These are phyloP conservation scores for Acanthamoeba lenticulata DNA, from an alignment of 208 protist genomes.

Conservation along the genomic window DNA sequence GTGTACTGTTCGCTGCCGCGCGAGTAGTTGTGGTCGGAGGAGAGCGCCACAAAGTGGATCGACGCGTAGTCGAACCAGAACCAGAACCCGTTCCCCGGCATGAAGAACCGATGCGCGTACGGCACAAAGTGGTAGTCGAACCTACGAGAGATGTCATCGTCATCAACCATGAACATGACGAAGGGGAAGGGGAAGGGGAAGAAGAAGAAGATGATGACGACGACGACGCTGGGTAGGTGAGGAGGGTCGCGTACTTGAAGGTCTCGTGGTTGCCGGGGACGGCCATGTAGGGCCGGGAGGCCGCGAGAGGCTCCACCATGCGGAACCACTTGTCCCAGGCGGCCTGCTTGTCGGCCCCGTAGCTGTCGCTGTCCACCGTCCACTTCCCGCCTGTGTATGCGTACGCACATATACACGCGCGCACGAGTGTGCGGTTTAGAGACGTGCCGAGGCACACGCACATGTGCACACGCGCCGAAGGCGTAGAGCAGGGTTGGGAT, in stretches of 20 bases:
- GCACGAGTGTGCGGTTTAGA: neutral
- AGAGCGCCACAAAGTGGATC: neutral
- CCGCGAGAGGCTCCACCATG: conserved; percentile 3
- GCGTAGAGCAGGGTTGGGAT: too few relatives aligned
- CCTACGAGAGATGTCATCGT: neutral
- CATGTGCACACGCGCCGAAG: too few relatives aligned
- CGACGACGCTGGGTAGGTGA: too few relatives aligned
- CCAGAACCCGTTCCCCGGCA: neutral
- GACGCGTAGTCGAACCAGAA: conserved; percentile 27
- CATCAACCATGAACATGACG: neutral
- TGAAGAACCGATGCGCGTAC: conserved; percentile 48
- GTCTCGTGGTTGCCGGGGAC: conserved; percentile 13
- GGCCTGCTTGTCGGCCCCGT: neutral
- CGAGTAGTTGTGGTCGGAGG: conserved; percentile 20
- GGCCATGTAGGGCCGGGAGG: conserved; percentile 8
- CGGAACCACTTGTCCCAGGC: conserved; percentile 27
- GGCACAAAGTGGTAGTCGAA: conserved; percentile 5
- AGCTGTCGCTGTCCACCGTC: neutral
- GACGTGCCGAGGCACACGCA: too few relatives aligned
- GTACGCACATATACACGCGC: too few relatives aligned
- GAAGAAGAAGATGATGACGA: neutral
- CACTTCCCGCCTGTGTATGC: neutral
- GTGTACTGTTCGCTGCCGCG: conserved; percentile 10
- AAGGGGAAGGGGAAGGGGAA: neutral
- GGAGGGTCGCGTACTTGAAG: neutral